Evolutionary conservation across 257 asterid species (phyloP), one percentile per base, ranked within the genome.

Genomic region (Fraxinus cuspidata): DNA sequence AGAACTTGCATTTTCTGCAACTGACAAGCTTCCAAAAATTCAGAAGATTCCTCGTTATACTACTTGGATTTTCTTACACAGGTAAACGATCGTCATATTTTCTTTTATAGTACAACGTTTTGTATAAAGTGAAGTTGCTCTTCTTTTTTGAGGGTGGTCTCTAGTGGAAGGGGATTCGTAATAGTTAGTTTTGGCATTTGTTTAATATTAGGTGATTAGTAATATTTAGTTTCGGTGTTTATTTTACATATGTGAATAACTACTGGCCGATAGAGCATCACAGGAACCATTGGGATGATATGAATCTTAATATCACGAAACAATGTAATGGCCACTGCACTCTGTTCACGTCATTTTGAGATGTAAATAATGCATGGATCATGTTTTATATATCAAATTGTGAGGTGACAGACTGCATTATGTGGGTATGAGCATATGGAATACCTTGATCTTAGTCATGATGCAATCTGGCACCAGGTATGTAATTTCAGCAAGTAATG

Each of bases 51-150:
- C 94, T 75, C 87, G 92, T 47, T 96, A 93, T 77, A 96, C 98
- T 69, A 96, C 98, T 63, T 96, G 99, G 99, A 92, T 89, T 63
- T 96, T 90, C 81, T 82, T 96, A 75, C 89, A 93, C 82, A 93
- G 87, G 99, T 93, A 87, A 64, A 75, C 23, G 66, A 79, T 31
- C 68, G 29, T 87, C 69, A 18, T 28, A 65, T 21, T 49, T 11
- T 40, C 21, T 12, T 29, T 67, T 40, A 21, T 49, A 81, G 65
- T 29, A 40, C 34, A 70, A 51, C 68, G 4, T 73, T 71, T 25
- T 60, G 23, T 70, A 12, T 29, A 25, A 40, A n/a, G n/a, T 21
- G 49, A 42, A 34, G 63, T 47, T 76, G 68, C 66, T 79, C 1
- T 31, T 5, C 13, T 49, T 74, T 47, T 28, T 27, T 38, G 9